A percentile compares a stretch with the other conserved stretches of the same genome.
Conservation (phyloP, 192 early-diverging fungal species). For the Mortierella antarctica region DNA sequence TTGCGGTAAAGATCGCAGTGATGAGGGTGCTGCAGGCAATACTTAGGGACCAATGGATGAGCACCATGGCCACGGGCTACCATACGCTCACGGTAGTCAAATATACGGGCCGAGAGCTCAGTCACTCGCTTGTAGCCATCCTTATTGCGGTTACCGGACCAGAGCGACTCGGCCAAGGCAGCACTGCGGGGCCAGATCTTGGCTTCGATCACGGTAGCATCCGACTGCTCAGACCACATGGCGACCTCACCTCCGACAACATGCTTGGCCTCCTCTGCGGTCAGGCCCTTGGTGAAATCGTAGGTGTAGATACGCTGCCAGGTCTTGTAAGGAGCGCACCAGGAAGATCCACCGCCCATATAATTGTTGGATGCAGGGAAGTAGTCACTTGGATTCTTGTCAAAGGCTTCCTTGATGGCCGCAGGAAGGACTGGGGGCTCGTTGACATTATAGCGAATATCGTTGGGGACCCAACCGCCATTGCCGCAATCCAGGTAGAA, state of each 20-base stretch:
- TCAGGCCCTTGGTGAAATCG: slow-evolving; percentile 70
- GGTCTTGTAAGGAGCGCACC: slow-evolving; percentile 81
- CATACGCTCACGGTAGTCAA: slow-evolving; percentile 76
- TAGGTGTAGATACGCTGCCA: slow-evolving; percentile 80
- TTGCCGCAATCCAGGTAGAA: slow-evolving; percentile 83
- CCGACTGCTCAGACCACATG: slow-evolving; percentile 78
- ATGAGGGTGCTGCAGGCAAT: slow-evolving; percentile 52
- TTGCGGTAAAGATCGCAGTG: slow-evolving; percentile 47
- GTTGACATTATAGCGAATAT: slow-evolving; percentile 59
- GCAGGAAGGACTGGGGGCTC: slow-evolving; percentile 34
- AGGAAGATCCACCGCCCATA: slow-evolving; percentile 63
- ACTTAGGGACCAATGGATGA: slow-evolving; percentile 65
- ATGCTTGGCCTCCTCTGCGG: slow-evolving; percentile 59
- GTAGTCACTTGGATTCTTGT: slow-evolving; percentile 25
- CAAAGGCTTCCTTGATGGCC: slow-evolving; percentile 44
- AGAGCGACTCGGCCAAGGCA: slow-evolving; percentile 74
- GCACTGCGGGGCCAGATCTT: slow-evolving; percentile 78
- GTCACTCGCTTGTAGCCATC: slow-evolving; percentile 49
- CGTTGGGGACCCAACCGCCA: slow-evolving; percentile 75
- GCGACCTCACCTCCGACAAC: slow-evolving; percentile 78
- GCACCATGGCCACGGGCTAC: slow-evolving; percentile 71
- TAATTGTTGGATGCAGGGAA: slow-evolving; percentile 51
- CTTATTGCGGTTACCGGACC: slow-evolving; percentile 72
- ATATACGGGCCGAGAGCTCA: slow-evolving; percentile 61
- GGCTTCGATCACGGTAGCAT: slow-evolving; percentile 64